Percentiles rank a stretch among this genome's conserved stretches.
phyloP scores from a whole-genome alignment of 495 filamentous ascomycete species.

The Tetracladium setigerum region DNA sequence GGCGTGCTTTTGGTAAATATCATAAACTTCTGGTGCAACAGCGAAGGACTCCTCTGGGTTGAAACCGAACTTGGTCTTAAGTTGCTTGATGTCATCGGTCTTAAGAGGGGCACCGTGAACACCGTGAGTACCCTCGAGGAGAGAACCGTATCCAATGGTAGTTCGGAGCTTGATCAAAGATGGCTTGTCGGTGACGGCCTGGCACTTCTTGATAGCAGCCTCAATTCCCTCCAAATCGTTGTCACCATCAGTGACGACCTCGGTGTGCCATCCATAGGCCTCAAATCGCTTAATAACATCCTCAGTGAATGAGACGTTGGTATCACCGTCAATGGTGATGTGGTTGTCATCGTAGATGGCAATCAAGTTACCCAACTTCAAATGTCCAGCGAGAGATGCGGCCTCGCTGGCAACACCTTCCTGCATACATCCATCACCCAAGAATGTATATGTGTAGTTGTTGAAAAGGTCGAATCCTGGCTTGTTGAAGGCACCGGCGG shows the following conservation, averaged over 20 bases:
- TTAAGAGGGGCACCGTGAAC: slow-evolving; percentile 96
- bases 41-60: slow-evolving; percentile 89
- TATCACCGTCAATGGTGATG: slow-evolving; percentile 92
- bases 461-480: slow-evolving; percentile 83
- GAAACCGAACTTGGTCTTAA: slow-evolving; percentile 94
- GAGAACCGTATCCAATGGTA: slow-evolving; percentile 95
- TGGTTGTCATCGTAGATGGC: slow-evolving; percentile 97
- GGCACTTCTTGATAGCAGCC: slow-evolving; percentile 74
- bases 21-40: slow-evolving; percentile 92
- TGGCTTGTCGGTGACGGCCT: slow-evolving; percentile 91
- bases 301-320: slow-evolving; percentile 92
- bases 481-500: slow-evolving; percentile 91
- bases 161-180: slow-evolving; percentile 95
- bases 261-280: slow-evolving; percentile 93
- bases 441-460: slow-evolving; percentile 95
- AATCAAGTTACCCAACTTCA: slow-evolving; percentile 97
- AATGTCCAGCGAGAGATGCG: slow-evolving; percentile 84
- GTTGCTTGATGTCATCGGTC: slow-evolving; percentile 79
- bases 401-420: slow-evolving; percentile 96
- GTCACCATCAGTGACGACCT: slow-evolving; percentile 85
- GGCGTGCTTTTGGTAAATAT: slow-evolving; percentile 75
- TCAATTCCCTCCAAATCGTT: slow-evolving; percentile 83
- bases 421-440: slow-evolving; percentile 98
- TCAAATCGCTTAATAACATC: slow-evolving; percentile 95
- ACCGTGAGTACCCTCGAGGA: slow-evolving; percentile 84